These are phyloP conservation scores for Pythium angustatum DNA, from an alignment of 352 stramenopile species.

Conservation along the genomic window DNA sequence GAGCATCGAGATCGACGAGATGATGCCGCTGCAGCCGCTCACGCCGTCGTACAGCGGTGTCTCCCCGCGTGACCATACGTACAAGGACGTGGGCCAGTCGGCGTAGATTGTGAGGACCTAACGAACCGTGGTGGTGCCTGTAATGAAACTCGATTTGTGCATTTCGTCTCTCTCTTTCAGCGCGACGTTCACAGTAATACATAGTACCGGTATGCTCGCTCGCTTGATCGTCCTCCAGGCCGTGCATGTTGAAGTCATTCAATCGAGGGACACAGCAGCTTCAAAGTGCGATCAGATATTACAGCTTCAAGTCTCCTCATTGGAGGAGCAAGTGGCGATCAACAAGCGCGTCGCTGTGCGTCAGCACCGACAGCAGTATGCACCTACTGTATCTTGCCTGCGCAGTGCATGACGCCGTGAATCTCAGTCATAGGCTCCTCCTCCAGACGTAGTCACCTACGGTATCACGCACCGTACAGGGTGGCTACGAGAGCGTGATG, in stretches of 20 bases:
- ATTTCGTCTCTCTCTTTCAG: neutral
- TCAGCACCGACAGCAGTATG: neutral
- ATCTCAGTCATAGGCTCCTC: too few species aligned
- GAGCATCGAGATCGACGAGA: constrained; percentile 15
- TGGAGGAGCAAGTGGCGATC: neutral
- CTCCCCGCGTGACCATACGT: constrained; percentile 17
- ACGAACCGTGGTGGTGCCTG: neutral
- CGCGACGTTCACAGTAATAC: too few species aligned
- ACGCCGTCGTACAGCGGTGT: constrained; percentile 20
- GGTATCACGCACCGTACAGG: too few species aligned
- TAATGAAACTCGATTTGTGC: neutral
- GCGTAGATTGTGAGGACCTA: constrained; percentile 2
- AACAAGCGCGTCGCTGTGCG: neutral
- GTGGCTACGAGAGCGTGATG: too few species aligned
- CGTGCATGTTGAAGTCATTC: constrained; percentile 21
- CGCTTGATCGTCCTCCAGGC: too few species aligned
- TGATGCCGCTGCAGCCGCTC: constrained; percentile 27
- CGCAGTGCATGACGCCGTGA: neutral
- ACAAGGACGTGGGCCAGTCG: constrained; percentile 19
- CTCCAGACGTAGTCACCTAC: too few species aligned
- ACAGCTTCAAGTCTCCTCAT: neutral
- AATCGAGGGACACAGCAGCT: neutral
- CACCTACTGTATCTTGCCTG: too few species aligned
- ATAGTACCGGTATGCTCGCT: too few species aligned
- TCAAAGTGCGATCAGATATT: too few species aligned